These are phyloP conservation scores for Leccinum pellstonianum DNA, from an alignment of 768 basidiomycete species.

Conservation along the genomic window DNA sequence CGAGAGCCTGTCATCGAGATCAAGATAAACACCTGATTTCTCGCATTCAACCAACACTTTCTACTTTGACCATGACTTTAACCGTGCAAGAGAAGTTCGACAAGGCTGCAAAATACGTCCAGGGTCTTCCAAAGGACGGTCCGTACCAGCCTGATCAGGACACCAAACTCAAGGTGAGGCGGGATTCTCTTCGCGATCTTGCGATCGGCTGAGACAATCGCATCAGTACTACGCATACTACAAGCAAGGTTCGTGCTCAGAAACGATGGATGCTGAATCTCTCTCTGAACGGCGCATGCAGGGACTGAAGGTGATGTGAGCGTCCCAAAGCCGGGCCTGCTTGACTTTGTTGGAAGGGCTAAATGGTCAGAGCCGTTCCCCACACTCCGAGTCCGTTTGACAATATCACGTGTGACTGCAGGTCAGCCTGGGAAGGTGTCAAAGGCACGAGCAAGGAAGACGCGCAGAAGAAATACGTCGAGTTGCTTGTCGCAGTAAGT, in stretches of 20 bases:
- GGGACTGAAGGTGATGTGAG: conserved; percentile 75
- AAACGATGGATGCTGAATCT: conserved; percentile 2
- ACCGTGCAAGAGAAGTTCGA: conserved; percentile 57
- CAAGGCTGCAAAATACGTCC: conserved; percentile 68
- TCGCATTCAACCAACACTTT: neutral
- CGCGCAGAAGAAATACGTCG: conserved; percentile 72
- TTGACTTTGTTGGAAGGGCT: conserved; percentile 85
- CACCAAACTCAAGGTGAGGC: conserved; percentile 76
- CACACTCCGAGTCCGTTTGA: neutral
- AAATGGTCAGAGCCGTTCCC: conserved; percentile 66
- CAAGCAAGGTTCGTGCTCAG: conserved; percentile 73
- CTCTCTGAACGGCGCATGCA: conserved; percentile 29
- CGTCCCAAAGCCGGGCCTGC: conserved; percentile 61
- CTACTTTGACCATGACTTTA: conserved; percentile 49
- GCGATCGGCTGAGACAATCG: conserved; percentile 9
- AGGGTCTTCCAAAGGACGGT: conserved; percentile 64
- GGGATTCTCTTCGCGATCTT: neutral
- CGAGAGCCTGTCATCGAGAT: conserved; percentile 8
- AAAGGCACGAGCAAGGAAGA: conserved; percentile 74
- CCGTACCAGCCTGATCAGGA: conserved; percentile 71
- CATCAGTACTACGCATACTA: conserved; percentile 87
- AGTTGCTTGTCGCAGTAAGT: conserved; percentile 65
- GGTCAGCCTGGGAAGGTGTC: conserved; percentile 83
- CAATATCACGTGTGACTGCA: conserved; percentile 28
- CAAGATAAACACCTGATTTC: conserved; percentile 17